Evolutionary conservation across 2,329 filamentous ascomycete genomes (phyloP).

Genomic region (Aspergillus felis): DNA sequence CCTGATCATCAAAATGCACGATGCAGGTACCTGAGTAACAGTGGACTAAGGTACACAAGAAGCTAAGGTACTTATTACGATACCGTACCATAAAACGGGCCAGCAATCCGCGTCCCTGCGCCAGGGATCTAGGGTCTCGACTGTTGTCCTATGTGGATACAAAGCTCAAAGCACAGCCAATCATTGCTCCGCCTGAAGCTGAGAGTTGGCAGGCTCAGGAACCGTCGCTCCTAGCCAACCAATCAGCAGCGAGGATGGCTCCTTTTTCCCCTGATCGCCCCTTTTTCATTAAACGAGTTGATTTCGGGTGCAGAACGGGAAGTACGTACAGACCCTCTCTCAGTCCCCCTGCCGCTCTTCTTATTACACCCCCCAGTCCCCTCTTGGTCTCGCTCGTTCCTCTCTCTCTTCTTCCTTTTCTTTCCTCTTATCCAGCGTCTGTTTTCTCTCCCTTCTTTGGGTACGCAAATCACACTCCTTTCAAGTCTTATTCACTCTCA

Average conservation of each 20-base stretch:
- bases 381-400: neutral
- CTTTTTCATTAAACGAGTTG: constrained; percentile 9
- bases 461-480: constrained; percentile 15
- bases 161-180: constrained; percentile 5
- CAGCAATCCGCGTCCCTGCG: constrained; percentile 3
- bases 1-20: neutral
- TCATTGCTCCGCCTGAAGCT: neutral
- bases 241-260: constrained; percentile 4
- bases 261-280: constrained; percentile 16
- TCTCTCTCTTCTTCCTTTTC: neutral
- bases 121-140: constrained; percentile 12
- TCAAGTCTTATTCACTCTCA: constrained; percentile 5
- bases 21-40: neutral
- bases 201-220: constrained; percentile 11
- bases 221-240: constrained; percentile 6
- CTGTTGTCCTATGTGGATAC: constrained; percentile 3
- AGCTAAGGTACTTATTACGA: neutral
- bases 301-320: constrained; percentile 1
- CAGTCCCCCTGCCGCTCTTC: neutral
- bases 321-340: neutral
- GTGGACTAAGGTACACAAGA: neutral
- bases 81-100: constrained; percentile 7
- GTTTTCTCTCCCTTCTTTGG: constrained; percentile 1
- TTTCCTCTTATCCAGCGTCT: neutral
- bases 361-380: constrained; percentile 8